phyloP scores from a whole-genome alignment of 164 flowering plant genomes.

The Chloranthus sessilifolius region DNA sequence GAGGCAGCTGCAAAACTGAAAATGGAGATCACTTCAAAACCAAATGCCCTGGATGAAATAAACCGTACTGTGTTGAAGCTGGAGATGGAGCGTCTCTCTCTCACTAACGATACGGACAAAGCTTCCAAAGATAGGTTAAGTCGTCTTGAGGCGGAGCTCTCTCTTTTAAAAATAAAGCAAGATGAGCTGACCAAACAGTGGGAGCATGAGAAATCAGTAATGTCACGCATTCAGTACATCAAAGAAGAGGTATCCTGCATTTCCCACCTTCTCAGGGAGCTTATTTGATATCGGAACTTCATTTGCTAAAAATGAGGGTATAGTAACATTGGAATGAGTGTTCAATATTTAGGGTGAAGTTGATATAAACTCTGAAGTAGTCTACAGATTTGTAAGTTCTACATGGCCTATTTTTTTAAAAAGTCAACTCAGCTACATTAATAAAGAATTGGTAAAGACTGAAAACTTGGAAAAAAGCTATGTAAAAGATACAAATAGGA shows the following conservation, averaged over 20 bases:
- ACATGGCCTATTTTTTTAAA: no score
- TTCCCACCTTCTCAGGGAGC: neutral
- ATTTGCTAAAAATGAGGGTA: no score
- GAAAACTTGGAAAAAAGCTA: no score
- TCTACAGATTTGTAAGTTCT: no score
- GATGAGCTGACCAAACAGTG: slow-evolving; percentile 76
- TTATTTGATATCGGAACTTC: neutral
- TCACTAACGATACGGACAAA: slow-evolving; percentile 78
- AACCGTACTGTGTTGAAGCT: slow-evolving; percentile 76
- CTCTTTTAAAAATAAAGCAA: slow-evolving; percentile 66
- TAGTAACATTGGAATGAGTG: no score
- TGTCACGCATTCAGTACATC: slow-evolving; percentile 85
- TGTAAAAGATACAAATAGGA: no score
- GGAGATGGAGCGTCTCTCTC: slow-evolving; percentile 93
- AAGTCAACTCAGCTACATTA: no score
- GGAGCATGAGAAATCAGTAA: slow-evolving; percentile 91
- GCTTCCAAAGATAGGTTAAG: slow-evolving; percentile 81
- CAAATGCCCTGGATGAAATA: slow-evolving; percentile 87
- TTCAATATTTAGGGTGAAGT: no score
- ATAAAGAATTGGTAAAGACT: no score
- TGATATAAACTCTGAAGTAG: no score
- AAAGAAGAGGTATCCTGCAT: slow-evolving; percentile 74
- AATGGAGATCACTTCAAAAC: slow-evolving; percentile 95
- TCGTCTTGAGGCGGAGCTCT: slow-evolving; percentile 79
- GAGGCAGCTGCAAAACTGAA: slow-evolving; percentile 97